Conservation (phyloP, 2,329 filamentous ascomycete genomes). For the Aureobasidium melanogenum region DNA sequence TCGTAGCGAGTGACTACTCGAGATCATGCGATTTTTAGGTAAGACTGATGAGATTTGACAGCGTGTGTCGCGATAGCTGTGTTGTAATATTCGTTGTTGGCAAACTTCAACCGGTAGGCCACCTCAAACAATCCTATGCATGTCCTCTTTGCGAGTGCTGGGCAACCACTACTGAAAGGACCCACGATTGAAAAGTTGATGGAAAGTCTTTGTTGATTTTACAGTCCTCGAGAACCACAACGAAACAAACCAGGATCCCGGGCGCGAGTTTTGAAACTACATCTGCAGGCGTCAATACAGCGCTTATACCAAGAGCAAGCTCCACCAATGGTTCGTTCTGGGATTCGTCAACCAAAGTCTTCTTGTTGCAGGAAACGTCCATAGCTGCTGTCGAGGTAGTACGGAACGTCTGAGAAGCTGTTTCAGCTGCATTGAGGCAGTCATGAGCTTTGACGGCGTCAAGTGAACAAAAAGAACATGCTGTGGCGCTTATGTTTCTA, state of each 20-base stretch:
- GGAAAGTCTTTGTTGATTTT: not conserved
- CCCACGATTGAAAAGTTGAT: not conserved
- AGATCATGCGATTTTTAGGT: not conserved
- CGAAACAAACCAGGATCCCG: not conserved
- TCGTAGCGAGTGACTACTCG: not conserved
- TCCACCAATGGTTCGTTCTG: conserved; percentile 5
- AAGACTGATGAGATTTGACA: no score
- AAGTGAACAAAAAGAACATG: not conserved
- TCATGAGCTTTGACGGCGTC: not conserved
- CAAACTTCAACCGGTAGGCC: no score
- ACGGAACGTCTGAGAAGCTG: not conserved
- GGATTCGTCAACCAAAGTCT: not conserved
- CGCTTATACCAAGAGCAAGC: conserved; percentile 11
- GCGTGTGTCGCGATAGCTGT: no score
- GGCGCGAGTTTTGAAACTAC: conserved; percentile 5
- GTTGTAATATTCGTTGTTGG: no score
- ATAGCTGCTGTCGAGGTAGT: not conserved
- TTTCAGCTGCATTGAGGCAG: conserved; percentile 1
- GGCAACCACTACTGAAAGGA: not conserved
- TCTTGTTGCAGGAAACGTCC: not conserved
- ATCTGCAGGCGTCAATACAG: conserved; percentile 8
- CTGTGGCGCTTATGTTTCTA: conserved; percentile 1
- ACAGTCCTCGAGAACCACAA: not conserved
- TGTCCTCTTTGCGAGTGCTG: not conserved
- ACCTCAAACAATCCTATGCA: not conserved